Evolutionary conservation across 2,329 filamentous ascomycete genomes (phyloP).

Genomic region (Cladophialophora immunda): DNA sequence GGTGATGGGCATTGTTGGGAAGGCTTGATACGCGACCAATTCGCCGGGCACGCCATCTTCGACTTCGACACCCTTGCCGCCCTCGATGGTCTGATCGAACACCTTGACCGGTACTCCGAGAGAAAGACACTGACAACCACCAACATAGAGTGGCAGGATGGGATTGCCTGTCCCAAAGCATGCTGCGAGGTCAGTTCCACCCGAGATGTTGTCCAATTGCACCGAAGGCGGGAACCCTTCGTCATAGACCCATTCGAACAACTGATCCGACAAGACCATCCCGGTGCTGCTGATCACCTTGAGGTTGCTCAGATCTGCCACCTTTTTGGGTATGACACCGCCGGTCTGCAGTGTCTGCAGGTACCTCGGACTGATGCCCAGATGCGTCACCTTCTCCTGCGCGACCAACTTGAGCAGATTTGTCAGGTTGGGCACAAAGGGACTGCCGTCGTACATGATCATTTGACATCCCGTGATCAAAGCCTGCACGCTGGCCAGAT

Average conservation of each 20-base stretch:
- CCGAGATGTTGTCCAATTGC: conserved; percentile 63
- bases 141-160: conserved; percentile 70
- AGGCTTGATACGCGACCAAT: conserved; percentile 73
- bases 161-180: conserved; percentile 65
- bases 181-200: conserved; percentile 45
- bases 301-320: conserved; percentile 70
- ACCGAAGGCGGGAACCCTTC: conserved; percentile 71
- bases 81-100: conserved; percentile 56
- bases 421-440: conserved; percentile 74
- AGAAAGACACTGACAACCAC: conserved; percentile 63
- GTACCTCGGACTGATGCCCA: conserved; percentile 81
- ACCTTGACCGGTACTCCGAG: conserved; percentile 61
- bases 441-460: conserved; percentile 84
- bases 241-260: conserved; percentile 84
- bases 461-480: conserved; percentile 68
- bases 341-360: conserved; percentile 75
- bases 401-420: conserved; percentile 70
- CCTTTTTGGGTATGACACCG: conserved; percentile 67
- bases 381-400: conserved; percentile 72
- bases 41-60: conserved; percentile 75
- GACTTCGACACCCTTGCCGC: conserved; percentile 57
- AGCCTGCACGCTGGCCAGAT: conserved; percentile 63
- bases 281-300: conserved; percentile 74
- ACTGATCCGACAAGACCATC: conserved; percentile 79
- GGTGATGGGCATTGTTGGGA: conserved; percentile 77